These are phyloP conservation scores for Dactylellina cionopaga DNA, from an alignment of 2,329 filamentous ascomycete genomes.

Conservation along the genomic window DNA sequence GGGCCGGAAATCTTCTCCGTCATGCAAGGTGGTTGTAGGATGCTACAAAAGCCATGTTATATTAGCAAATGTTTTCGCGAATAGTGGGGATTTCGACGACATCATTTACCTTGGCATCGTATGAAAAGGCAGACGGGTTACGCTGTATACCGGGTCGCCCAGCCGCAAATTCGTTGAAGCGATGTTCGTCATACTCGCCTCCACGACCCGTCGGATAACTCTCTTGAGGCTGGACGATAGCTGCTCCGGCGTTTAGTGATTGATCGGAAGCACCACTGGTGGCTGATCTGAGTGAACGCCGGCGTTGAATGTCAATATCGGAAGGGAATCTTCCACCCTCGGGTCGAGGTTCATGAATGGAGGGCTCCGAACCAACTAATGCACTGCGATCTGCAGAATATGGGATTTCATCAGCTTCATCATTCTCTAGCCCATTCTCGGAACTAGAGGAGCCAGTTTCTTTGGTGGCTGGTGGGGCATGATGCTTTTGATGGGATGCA, in stretches of 20 bases:
- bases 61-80: not conserved
- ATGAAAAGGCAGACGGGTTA: constrained; percentile 58
- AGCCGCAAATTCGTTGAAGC: constrained; percentile 55
- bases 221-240: constrained; percentile 64
- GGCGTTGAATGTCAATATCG: constrained; percentile 86
- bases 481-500: constrained; percentile 81
- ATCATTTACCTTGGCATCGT: constrained; percentile 54
- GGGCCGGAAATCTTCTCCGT: constrained; percentile 54
- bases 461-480: constrained; percentile 65
- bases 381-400: constrained; percentile 70
- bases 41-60: constrained; percentile 26
- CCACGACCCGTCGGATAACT: constrained; percentile 55
- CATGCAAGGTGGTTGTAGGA: constrained; percentile 52
- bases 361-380: constrained; percentile 58
- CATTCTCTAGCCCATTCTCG: constrained; percentile 58
- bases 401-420: constrained; percentile 73
- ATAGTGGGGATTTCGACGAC: not conserved
- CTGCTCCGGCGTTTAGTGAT: constrained; percentile 68
- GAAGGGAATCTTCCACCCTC: constrained; percentile 94
- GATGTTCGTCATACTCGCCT: constrained; percentile 46
- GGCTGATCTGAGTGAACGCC: constrained; percentile 62
- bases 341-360: constrained; percentile 59
- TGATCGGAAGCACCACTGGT: constrained; percentile 65
- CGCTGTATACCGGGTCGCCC: constrained; percentile 53
- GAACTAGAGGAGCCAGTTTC: constrained; percentile 52